These are phyloP conservation scores for Chamaecrista fasciculata DNA, from an alignment of 306 rosid genomes.

Conservation along the genomic window DNA sequence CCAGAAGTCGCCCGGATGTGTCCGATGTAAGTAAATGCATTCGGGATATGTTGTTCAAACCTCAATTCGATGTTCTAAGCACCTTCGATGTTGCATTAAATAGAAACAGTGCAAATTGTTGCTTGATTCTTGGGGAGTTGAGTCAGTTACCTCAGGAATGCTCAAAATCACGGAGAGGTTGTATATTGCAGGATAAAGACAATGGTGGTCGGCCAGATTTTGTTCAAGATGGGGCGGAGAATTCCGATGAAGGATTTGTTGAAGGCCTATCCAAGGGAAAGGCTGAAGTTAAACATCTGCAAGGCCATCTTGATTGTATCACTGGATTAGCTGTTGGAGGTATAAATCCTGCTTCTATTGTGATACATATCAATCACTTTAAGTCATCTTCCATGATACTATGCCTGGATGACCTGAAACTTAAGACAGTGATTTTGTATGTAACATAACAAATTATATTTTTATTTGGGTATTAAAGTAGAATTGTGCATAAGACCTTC, in stretches of 20 bases:
- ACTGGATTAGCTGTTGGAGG: slow-evolving; percentile 85
- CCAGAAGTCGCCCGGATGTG: slow-evolving; percentile 57
- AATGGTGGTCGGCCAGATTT: slow-evolving; percentile 24
- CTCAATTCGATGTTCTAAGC: slow-evolving; percentile 49
- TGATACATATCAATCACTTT: slow-evolving; percentile 12
- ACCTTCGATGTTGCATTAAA: slow-evolving; percentile 37
- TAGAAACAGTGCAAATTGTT: slow-evolving; percentile 24
- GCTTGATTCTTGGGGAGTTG: slow-evolving; percentile 65
- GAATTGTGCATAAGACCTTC: slow-evolving; percentile 23
- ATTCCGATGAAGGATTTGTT: slow-evolving; percentile 37
- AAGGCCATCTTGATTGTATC: slow-evolving; percentile 79
- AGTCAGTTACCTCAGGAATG: slow-evolving; percentile 40
- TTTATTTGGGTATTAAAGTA: background rate
- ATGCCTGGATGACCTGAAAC: slow-evolving; percentile 19
- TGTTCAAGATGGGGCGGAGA: slow-evolving; percentile 39
- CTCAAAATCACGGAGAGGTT: slow-evolving; percentile 27
- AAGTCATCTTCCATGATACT: slow-evolving; percentile 10
- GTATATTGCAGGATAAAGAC: slow-evolving; percentile 40
- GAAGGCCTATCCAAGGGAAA: slow-evolving; percentile 54
- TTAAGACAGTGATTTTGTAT: slow-evolving; percentile 6
- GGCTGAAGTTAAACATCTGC: slow-evolving; percentile 56
- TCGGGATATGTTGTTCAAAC: slow-evolving; percentile 49
- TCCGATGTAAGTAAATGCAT: slow-evolving; percentile 62
- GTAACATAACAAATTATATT: background rate
- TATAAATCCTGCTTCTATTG: slow-evolving; percentile 33